These are phyloP conservation scores for Plasmodium blacklocki DNA, from an alignment of 169 alveolate genomes.

Conservation along the genomic window DNA sequence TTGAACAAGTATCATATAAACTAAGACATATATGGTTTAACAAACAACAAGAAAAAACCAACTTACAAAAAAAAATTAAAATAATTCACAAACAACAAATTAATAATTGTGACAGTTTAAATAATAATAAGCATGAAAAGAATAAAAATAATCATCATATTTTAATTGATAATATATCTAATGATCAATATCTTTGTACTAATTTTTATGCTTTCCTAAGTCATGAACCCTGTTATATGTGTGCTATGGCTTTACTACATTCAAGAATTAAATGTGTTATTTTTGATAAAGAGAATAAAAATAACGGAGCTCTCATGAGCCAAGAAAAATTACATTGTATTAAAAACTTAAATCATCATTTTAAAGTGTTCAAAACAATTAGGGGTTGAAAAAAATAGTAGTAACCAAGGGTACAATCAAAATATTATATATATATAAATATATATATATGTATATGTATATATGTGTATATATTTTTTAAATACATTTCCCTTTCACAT, in stretches of 20 bases:
- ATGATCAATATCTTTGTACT: slow-evolving; percentile 87
- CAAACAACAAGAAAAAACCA: slow-evolving; percentile 10
- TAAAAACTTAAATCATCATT: slow-evolving; percentile 85
- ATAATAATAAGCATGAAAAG: background rate
- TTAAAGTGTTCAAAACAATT: slow-evolving; percentile 80
- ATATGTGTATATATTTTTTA: too few species aligned
- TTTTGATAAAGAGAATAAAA: slow-evolving; percentile 82
- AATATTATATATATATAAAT: too few species aligned
- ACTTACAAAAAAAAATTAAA: slow-evolving; percentile 17
- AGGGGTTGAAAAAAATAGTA: background rate
- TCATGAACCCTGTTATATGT: slow-evolving; percentile 97
- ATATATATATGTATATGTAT: too few species aligned
- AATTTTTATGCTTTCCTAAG: slow-evolving; percentile 87
- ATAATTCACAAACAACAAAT: background rate
- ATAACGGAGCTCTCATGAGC: slow-evolving; percentile 85
- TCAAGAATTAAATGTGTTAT: slow-evolving; percentile 92
- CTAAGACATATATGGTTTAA: slow-evolving; percentile 58
- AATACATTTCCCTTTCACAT: too few species aligned
- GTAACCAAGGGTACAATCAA: too few species aligned
- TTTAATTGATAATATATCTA: background rate
- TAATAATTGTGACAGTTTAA: background rate
- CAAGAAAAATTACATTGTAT: slow-evolving; percentile 84
- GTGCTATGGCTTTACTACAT: slow-evolving; percentile 97
- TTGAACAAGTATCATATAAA: slow-evolving; percentile 78
- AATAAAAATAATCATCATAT: slow-evolving; percentile 19